Evolutionary conservation across 2,329 filamentous ascomycete genomes (phyloP), one percentile per base, ranked within the genome.

Genomic region (Drechslera avenae): DNA sequence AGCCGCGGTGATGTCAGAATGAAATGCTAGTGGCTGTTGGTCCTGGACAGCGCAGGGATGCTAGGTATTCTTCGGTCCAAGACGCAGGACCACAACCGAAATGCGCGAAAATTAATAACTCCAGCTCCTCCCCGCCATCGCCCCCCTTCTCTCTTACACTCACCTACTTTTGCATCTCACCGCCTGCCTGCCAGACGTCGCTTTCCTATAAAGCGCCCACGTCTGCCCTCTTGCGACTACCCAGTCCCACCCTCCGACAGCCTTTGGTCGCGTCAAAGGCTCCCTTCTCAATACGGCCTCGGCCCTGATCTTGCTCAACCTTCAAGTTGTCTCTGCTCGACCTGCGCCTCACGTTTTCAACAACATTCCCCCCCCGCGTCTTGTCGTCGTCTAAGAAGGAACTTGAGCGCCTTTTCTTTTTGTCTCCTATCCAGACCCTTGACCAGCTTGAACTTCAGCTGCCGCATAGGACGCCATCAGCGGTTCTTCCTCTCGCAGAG

Each of bases 401-500:
- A 28, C 66, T 75, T 55, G 72, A 76, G 62, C 68, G 71, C 67
- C 61, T 74, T 66, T 67, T 80, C 64, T 75, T 79, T 59, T 68
- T 69, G 64, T 71, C 74, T 63, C 67, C 71, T 69, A 72, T 72
- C 69, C 65, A 64, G 62, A 74, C 73, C 63, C 83, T 81, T 76
- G 83, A 79, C 74, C 79, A 83, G 76, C 78, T 83, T 78, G 78
- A 79, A 77, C 79, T 81, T 84, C 89, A 96, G 90, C 93, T 97
- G 94, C 94, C 94, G 94, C 93, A 99, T 99, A 97, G 91, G 90
- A 95, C 89, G 87, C 85, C 85, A 87, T 87, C 86, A 85, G 84
- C 87, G 89, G 89, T 92, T 96, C 93, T 97, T 97, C 93, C 92
- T 96, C 93, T 94, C 81, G 82, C 81, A 78, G 93, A 92, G 94